Evolutionary conservation across 1,284 basidiomycete genomes (phyloP).

Genomic region (Sporisorium scitamineum): DNA sequence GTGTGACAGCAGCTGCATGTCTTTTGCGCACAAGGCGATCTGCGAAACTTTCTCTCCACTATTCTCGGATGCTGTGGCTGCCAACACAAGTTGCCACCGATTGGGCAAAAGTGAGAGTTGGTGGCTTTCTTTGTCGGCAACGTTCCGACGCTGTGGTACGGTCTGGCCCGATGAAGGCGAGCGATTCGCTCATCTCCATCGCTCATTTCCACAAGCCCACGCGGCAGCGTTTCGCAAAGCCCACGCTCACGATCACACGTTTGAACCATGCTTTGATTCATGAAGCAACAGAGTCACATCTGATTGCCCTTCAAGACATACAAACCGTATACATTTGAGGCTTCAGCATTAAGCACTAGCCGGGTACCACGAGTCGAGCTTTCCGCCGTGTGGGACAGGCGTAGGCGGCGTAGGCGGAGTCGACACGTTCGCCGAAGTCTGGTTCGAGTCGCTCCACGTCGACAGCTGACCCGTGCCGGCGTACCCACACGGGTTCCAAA

Average conservation of each 20-base stretch:
- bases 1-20: no score
- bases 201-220: neutral
- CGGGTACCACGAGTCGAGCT: constrained; percentile 22
- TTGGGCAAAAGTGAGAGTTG: neutral
- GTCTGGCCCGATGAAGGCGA: neutral
- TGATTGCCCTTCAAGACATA: neutral
- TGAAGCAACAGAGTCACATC: neutral
- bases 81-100: neutral
- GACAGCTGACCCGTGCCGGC: constrained; percentile 8
- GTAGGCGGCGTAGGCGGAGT: constrained; percentile 20
- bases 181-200: neutral
- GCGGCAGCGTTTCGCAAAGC: neutral
- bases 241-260: neutral
- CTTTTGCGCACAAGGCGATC: no score
- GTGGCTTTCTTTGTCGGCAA: neutral
- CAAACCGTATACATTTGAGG: neutral
- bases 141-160: constrained; percentile 1
- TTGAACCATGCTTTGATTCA: no score
- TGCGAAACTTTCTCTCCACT: neutral
- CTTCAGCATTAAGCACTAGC: neutral
- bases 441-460: constrained; percentile 18
- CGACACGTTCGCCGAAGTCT: constrained; percentile 5
- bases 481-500: neutral
- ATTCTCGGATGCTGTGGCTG: neutral
- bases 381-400: constrained; percentile 7